Conservation (phyloP, 441 rosid species). For the Brassica hybrid region DNA sequence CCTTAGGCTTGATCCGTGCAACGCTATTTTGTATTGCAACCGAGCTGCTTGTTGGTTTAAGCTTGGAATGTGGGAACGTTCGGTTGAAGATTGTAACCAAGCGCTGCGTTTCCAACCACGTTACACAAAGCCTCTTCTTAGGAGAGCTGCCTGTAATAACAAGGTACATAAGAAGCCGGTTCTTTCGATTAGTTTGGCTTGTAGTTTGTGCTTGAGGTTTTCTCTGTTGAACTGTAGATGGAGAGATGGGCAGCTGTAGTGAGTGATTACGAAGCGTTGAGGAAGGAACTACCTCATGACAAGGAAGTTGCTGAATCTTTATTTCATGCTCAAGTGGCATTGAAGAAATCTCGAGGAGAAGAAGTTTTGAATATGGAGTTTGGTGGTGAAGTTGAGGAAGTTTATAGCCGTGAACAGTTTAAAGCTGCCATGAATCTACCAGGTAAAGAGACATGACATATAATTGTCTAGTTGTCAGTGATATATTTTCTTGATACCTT, state of each 20-base stretch:
- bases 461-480: not conserved
- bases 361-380: slow-evolving; percentile 86
- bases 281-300: slow-evolving; percentile 80
- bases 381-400: slow-evolving; percentile 88
- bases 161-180: slow-evolving; percentile 57
- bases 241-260: slow-evolving; percentile 88
- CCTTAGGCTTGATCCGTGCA: slow-evolving; percentile 80
- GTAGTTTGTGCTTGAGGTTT: slow-evolving; percentile 2
- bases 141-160: slow-evolving; percentile 87
- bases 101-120: slow-evolving; percentile 77
- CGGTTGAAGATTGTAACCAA: slow-evolving; percentile 81
- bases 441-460: slow-evolving; percentile 45
- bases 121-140: slow-evolving; percentile 83
- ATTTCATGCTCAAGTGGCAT: slow-evolving; percentile 83
- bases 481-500: not conserved
- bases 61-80: slow-evolving; percentile 84
- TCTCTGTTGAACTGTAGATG: slow-evolving; percentile 47
- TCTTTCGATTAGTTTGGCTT: not conserved
- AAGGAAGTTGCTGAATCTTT: slow-evolving; percentile 86
- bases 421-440: slow-evolving; percentile 75
- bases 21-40: slow-evolving; percentile 80
- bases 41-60: slow-evolving; percentile 97
- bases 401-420: slow-evolving; percentile 70
- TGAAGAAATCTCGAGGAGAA: slow-evolving; percentile 92
- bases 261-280: slow-evolving; percentile 82